Evolutionary conservation across 1,284 basidiomycete species (phyloP).

Genomic region (Rhodotorula sp.): DNA sequence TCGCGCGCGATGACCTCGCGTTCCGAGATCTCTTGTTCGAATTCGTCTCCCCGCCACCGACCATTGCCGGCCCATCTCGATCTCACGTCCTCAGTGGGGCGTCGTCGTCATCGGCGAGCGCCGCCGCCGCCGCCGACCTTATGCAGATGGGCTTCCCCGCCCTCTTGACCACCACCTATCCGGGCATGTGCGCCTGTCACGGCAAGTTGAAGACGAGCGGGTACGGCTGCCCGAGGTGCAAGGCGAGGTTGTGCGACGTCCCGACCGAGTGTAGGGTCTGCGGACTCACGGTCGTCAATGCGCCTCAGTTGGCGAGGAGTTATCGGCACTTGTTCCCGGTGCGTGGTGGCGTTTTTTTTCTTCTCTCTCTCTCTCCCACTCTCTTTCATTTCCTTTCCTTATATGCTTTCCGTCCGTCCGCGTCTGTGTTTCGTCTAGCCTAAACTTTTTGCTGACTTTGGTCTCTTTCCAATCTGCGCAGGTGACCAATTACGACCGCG

Average conservation of each 20-base stretch:
- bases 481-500: neutral
- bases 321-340: constrained; percentile 94
- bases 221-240: constrained; percentile 91
- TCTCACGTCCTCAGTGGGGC: constrained; percentile 30
- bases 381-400: too few relatives aligned
- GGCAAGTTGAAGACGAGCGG: constrained; percentile 83
- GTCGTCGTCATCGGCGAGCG: constrained; percentile 8
- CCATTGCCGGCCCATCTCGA: constrained; percentile 24
- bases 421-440: too few relatives aligned
- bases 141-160: constrained; percentile 99
- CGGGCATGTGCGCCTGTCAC: constrained; percentile 89
- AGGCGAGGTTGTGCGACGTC: constrained; percentile 90
- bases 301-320: constrained; percentile 91
- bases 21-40: constrained; percentile 94
- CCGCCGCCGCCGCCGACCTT: constrained; percentile 59
- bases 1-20: constrained; percentile 95
- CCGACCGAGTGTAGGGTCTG: constrained; percentile 98
- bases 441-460: too few relatives aligned
- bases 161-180: constrained; percentile 75
- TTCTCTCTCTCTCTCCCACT: neutral
- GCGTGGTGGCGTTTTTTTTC: constrained; percentile 48
- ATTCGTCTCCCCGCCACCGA: constrained; percentile 89
- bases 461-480: neutral
- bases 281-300: constrained; percentile 94
- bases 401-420: too few relatives aligned